These are phyloP conservation scores for Aspergillus aculeatus DNA, from an alignment of 2,329 filamentous ascomycete genomes.

Conservation along the genomic window DNA sequence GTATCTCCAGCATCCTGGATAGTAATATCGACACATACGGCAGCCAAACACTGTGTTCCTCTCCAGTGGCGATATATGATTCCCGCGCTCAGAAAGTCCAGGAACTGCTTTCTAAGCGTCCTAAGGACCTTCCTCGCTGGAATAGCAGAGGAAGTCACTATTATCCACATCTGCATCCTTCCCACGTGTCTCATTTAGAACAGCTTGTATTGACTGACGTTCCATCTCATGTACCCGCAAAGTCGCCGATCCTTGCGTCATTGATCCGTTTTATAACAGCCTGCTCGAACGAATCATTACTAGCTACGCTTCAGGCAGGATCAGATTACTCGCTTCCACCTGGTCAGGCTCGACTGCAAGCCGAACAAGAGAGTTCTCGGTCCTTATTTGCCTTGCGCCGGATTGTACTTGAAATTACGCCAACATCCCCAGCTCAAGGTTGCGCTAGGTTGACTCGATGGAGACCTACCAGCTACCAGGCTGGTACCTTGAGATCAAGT, in stretches of 20 bases:
- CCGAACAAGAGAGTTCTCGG: slow-evolving; percentile 50
- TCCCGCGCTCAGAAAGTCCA: slow-evolving; percentile 35
- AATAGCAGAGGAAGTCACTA: slow-evolving; percentile 24
- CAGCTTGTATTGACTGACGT: slow-evolving; percentile 59
- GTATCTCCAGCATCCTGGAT: neutral
- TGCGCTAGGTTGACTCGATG: slow-evolving; percentile 30
- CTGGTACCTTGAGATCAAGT: slow-evolving; percentile 52
- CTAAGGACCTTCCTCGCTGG: slow-evolving; percentile 31
- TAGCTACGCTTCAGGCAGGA: slow-evolving; percentile 53
- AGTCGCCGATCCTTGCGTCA: slow-evolving; percentile 43
- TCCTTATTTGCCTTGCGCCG: slow-evolving; percentile 55
- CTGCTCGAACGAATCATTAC: slow-evolving; percentile 55
- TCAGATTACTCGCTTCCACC: slow-evolving; percentile 61
- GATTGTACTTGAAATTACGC: slow-evolving; percentile 57
- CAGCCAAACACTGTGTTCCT: slow-evolving; percentile 17
- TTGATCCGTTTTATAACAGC: slow-evolving; percentile 56
- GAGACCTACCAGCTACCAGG: slow-evolving; percentile 47
- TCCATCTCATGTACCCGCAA: slow-evolving; percentile 44
- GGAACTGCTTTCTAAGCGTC: slow-evolving; percentile 40
- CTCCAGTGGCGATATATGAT: slow-evolving; percentile 23
- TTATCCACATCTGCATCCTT: slow-evolving; percentile 51
- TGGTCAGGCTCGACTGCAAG: slow-evolving; percentile 50
- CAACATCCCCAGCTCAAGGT: slow-evolving; percentile 23
- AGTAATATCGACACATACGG: slow-evolving; percentile 6
- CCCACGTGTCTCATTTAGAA: slow-evolving; percentile 53